These are phyloP conservation scores for Pittosporum tobira DNA, from an alignment of 129 eudicot species.

Conservation along the genomic window DNA sequence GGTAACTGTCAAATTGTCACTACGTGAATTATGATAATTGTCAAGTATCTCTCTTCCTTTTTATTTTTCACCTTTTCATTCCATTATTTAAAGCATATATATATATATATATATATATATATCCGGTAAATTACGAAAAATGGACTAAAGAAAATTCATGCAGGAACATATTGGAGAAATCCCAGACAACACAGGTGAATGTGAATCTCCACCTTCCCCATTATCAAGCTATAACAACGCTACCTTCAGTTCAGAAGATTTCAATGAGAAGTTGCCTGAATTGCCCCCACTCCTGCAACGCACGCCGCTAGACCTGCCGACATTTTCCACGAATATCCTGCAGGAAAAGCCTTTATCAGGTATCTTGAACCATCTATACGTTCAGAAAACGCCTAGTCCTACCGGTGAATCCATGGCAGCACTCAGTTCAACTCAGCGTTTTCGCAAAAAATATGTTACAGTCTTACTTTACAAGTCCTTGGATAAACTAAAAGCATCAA, in stretches of 20 bases:
- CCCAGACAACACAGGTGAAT: too few relatives aligned
- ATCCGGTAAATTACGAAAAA: not conserved
- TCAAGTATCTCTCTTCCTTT: too few relatives aligned
- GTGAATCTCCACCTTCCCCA: constrained; percentile 33
- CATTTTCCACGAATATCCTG: constrained; percentile 17
- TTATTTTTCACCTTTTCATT: not conserved
- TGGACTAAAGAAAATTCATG: not conserved
- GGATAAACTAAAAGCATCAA: constrained; percentile 19
- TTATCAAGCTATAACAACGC: constrained; percentile 43
- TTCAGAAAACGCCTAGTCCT: constrained; percentile 19
- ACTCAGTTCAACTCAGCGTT: constrained; percentile 40
- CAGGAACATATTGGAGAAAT: constrained; percentile 15
- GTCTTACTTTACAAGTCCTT: constrained; percentile 42
- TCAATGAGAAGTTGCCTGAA: constrained; percentile 31
- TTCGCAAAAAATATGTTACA: constrained; percentile 36
- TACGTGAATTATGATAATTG: too few relatives aligned
- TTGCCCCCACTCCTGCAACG: constrained; percentile 37
- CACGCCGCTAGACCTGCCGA: constrained; percentile 29
- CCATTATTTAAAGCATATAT: not conserved
- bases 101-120: too few relatives aligned
- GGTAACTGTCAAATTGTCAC: too few relatives aligned
- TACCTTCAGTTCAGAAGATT: constrained; percentile 28
- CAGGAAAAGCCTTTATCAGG: constrained; percentile 36
- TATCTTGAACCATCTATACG: constrained; percentile 34
- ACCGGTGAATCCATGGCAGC: constrained; percentile 30